Evolutionary conservation across 805 yeast genomes (phyloP), one percentile per base, ranked within the genome.

Genomic region (Yamadazyma sp.): DNA sequence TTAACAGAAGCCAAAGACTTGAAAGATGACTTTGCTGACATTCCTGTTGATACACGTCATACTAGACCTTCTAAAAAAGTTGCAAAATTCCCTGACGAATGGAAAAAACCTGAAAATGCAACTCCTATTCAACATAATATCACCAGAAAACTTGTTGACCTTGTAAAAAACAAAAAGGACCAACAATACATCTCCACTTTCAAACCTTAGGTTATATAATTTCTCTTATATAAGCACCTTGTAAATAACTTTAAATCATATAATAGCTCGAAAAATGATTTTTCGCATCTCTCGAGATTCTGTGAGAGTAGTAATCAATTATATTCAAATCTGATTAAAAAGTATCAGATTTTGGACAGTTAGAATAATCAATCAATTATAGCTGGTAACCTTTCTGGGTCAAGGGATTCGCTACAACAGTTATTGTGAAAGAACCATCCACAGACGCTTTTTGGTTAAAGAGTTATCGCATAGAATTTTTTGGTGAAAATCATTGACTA

Each of bases 21-120:
- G 29, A 49, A 61, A n/a, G 84, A 82, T 37, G 74, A 74, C 40
- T 85, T 86, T 48, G 69, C 71, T 27, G 95, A 86, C 50, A 65
- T 91, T 21, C 96, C 97, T 21, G 59, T 91, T 31, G 95, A 89
- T 57, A 77, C 70, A 17, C 78, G 95, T 57, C 87, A 82, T 53
- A 71, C 74, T 34, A 76, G 69, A 50, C 51, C 64, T 17, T 57
- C 44, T 55, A 65, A 42, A 56, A 31, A 62, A 19, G 56, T 56
- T 34, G 62, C 61, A 6, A 48, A 60, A 36, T 88, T 86, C 69
- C 97, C 98, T 11, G 78, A 78, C 44, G 76, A 69, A 32, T 91
- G 98, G 98, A 60, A 60, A 38, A 56, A 69, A 43, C 72, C 72
- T 65, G 73, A 85, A 50, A 82, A 82, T 52, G 84, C 87, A 0